phyloP scores from a whole-genome alignment of 176 grass and related monocot species.

The Elaeis guineensis region DNA sequence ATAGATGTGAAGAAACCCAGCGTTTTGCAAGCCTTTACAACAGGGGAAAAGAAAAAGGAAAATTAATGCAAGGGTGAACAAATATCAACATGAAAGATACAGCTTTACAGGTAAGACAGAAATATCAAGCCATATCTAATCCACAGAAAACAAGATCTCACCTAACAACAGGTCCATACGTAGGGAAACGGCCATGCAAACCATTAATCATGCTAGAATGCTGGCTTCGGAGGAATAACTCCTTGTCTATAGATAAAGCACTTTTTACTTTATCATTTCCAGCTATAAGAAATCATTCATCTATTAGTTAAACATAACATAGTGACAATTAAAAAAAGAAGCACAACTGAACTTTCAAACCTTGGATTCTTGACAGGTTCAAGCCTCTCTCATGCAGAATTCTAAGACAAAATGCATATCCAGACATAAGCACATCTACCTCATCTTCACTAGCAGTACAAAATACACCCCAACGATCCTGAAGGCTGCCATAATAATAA shows the following conservation, averaged over 20 bases:
- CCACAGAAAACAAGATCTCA: conserved; percentile 12
- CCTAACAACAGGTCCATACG: conserved; percentile 82
- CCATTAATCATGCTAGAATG: conserved; percentile 99
- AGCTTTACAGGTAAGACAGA: no score
- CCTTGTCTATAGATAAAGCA: conserved; percentile 53
- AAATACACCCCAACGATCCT: conserved; percentile 52
- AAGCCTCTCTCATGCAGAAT: conserved; percentile 84
- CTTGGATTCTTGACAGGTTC: conserved; percentile 43
- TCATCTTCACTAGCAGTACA: conserved; percentile 75
- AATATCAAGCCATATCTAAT: background rate
- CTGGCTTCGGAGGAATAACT: conserved; percentile 69
- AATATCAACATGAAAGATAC: no score
- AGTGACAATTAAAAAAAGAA: no score
- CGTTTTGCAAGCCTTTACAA: conserved; percentile 79
- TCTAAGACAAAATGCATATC: conserved; percentile 85
- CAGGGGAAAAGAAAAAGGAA: conserved; percentile 18
- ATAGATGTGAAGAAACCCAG: conserved; percentile 91
- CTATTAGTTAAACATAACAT: no score
- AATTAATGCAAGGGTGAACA: background rate
- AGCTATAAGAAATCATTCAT: conserved; percentile 23
- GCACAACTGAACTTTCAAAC: conserved; percentile 21
- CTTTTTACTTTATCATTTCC: conserved; percentile 33
- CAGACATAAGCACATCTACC: conserved; percentile 73
- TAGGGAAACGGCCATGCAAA: conserved; percentile 76
- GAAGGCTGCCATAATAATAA: conserved; percentile 48